Evolutionary conservation across 306 rosid genomes (phyloP), one percentile per base, ranked within the genome.

Genomic region (Medicago ruthenica): DNA sequence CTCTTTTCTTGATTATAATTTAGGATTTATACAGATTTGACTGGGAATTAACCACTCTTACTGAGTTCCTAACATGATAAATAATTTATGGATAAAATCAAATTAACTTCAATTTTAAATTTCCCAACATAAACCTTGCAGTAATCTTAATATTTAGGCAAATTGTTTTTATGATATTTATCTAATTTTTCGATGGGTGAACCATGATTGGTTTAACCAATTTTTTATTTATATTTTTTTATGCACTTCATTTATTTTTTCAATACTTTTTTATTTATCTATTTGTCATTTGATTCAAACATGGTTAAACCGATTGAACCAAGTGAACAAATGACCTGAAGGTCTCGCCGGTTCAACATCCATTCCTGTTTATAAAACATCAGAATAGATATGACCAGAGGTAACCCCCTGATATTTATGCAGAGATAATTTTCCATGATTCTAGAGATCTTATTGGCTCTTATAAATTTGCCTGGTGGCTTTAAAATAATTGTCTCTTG

Each of bases 401-500:
- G 17, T 44, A 15, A 48, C 10, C 16, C 31, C 27, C 27, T 24
- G 27, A 39, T 50, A 50, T 67, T 78, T 68, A 27, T 78, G 80
- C 22, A 15, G 44, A 53, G 41, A 50, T 17, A 1, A 20, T 14
- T 67, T 55, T 44, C 55, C 47, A 18, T 22, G 34, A 42, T 40
- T 78, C 11, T 40, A 47, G 39, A 69, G 70, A 75, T 81, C 62
- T 31, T 53, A 50, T 65, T 53, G 63, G 70, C 59, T 45, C 18
- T 53, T 72, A 57, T 58, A 65, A 67, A 70, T 60, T 63, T 59
- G 65, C 65, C 37, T 67, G 79, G 79, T 14, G 63, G 16, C 54
- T 62, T 59, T 74, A 76, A 31, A 37, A 51, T 58, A 77, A 65
- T 54, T n/a, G n/a, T n/a, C n/a, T n/a, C n/a, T n/a, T n/a, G n/a